Evolutionary conservation across 441 rosid species (phyloP).

Genomic region (Biscutella laevigata): DNA sequence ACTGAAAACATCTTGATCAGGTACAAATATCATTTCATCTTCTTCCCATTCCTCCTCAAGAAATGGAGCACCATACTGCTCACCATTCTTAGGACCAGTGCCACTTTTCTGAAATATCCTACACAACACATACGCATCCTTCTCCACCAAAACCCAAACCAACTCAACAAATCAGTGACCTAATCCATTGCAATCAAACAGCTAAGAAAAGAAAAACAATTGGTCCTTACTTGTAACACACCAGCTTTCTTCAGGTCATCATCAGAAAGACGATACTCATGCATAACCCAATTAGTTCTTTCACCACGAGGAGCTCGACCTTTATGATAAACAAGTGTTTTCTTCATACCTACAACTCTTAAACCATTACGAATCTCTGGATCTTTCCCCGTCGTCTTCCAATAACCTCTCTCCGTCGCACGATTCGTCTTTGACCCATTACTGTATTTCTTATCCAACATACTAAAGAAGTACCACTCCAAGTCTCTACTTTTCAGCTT

Average conservation of each 20-base stretch:
- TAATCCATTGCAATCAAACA: not conserved
- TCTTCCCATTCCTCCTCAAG: slow-evolving; percentile 93
- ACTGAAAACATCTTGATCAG: slow-evolving; percentile 39
- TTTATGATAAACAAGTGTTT: slow-evolving; percentile 81
- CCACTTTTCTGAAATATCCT: slow-evolving; percentile 96
- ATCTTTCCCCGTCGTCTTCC: slow-evolving; percentile 97
- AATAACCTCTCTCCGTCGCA: slow-evolving; percentile 92
- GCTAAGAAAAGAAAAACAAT: not conserved
- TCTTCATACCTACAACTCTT: slow-evolving; percentile 74
- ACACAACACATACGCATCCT: slow-evolving; percentile 86
- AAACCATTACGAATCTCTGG: slow-evolving; percentile 43
- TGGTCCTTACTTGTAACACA: slow-evolving; percentile 47
- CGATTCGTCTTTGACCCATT: slow-evolving; percentile 86
- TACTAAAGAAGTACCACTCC: slow-evolving; percentile 93
- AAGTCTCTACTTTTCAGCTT: slow-evolving; percentile 81
- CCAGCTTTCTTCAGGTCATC: slow-evolving; percentile 60
- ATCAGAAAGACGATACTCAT: slow-evolving; percentile 71
- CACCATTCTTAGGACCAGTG: slow-evolving; percentile 94
- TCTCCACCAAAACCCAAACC: slow-evolving; percentile 17
- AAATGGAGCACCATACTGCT: slow-evolving; percentile 94
- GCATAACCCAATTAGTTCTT: too few relatives aligned
- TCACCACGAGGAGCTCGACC: slow-evolving; percentile 90
- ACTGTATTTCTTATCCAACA: slow-evolving; percentile 69
- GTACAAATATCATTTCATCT: slow-evolving; percentile 45
- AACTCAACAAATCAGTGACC: slow-evolving; percentile 7